phyloP scores from a whole-genome alignment of 2,329 filamentous ascomycete species.

The Endoconidiophora polonica region DNA sequence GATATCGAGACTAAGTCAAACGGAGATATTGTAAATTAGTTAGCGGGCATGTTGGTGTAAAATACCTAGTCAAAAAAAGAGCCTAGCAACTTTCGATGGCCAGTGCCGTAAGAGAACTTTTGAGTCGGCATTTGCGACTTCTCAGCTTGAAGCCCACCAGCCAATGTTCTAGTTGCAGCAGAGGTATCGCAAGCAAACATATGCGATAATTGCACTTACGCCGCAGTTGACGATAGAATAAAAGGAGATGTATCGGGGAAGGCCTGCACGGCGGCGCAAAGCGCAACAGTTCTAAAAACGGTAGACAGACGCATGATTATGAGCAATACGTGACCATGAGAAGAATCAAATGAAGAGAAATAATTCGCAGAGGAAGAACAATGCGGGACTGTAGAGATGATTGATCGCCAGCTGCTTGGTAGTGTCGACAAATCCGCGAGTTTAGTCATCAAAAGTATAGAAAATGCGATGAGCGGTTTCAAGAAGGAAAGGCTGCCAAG shows the following conservation, averaged over 20 bases:
- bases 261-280: slow-evolving; percentile 45
- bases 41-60: slow-evolving; percentile 1
- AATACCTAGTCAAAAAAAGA: neutral
- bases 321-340: neutral
- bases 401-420: no score
- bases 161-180: neutral
- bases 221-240: slow-evolving; percentile 67
- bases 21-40: slow-evolving; percentile 15
- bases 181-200: no score
- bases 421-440: no score
- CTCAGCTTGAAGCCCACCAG: neutral
- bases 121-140: neutral
- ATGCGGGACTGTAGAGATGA: no score
- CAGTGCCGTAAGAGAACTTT: neutral
- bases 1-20: slow-evolving; percentile 20
- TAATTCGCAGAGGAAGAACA: no score
- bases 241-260: slow-evolving; percentile 83
- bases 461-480: no score
- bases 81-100: neutral
- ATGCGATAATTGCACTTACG: slow-evolving; percentile 36
- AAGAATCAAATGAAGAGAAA: no score
- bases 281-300: slow-evolving; percentile 33
- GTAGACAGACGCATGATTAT: slow-evolving; percentile 36
- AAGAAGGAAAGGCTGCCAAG: no score
- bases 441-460: no score